Evolutionary conservation across 306 rosid species (phyloP), one percentile per base, ranked within the genome.

Genomic region (Elaeagnus macrophylla): DNA sequence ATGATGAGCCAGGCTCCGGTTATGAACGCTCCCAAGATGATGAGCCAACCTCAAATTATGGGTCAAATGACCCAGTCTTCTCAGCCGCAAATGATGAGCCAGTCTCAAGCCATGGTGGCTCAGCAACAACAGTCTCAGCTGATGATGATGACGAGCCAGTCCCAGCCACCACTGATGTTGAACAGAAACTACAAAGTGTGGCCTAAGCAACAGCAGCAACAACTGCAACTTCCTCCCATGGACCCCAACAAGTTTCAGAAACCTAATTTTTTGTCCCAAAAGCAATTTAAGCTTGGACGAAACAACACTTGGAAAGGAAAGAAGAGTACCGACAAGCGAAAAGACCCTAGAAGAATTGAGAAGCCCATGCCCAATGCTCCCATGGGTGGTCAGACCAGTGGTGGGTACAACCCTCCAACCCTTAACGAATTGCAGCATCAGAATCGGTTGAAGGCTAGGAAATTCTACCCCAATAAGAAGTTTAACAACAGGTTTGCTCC

Each of bases 341-440:
- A 66, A 35, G 88, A 81, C 61, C 50, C 9, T 1, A 61, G 75
- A 66, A 78, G 94, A 67, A 68, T 71, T 75, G 95, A 77, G 0
- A 79, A 68, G 37, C 74, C 67, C 14, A 43, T 62, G 37, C 48
- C 75, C 25, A 59, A 43, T 63, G 12, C 67, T 14, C 10, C 64
- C 3, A 14, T 67, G 7, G 47, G 41, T 48, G 74, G 74, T 45
- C 77, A 50, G 25, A 63, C 62, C 48, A 59, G 67, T 13, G 20
- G 15, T 20, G 72, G 68, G 0, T 88, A 81, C 54, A 76, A 64
- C 48, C 94, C 94, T 7, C 89, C 90, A 6, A 69, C 86, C 58
- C 81, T 84, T 42, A 70, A 88, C 7, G 90, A 84, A 61, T 69
- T 84, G 74, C 94, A 88, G 72, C 81, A 85, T 15, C 94, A 84